phyloP scores from a whole-genome alignment of 306 rosid species.

The Sesbania bispinosa region DNA sequence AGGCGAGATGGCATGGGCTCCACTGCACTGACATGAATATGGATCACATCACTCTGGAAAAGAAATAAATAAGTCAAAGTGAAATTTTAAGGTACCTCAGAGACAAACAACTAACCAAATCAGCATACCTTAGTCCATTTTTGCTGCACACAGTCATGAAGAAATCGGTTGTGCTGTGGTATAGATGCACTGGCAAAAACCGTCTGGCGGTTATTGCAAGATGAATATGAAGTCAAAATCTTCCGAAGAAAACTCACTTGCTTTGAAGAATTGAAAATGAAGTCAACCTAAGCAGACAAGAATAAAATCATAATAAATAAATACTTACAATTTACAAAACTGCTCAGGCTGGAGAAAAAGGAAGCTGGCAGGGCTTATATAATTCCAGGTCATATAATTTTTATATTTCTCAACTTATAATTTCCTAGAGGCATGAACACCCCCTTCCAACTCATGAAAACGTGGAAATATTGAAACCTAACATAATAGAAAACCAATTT shows the following conservation, averaged over 20 bases:
- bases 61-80: constrained; percentile 19
- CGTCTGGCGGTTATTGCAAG: constrained; percentile 73
- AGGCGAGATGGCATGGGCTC: constrained; percentile 87
- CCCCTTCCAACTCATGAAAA: neutral
- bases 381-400: constrained; percentile 3
- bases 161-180: constrained; percentile 83
- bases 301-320: constrained; percentile 3
- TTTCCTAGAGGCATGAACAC: neutral
- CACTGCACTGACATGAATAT: constrained; percentile 73
- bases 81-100: constrained; percentile 7
- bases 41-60: constrained; percentile 76
- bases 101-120: constrained; percentile 30
- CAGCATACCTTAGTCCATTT: constrained; percentile 87
- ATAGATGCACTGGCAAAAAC: constrained; percentile 96
- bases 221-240: constrained; percentile 79
- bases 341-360: constrained; percentile 7
- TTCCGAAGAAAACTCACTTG: constrained; percentile 79
- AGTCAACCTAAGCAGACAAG: constrained; percentile 70
- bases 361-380: neutral
- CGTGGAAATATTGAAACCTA: constrained; percentile 8
- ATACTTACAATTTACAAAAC: neutral
- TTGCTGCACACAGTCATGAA: constrained; percentile 85
- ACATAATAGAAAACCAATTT: neutral
- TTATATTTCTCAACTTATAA: constrained; percentile 1
- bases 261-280: constrained; percentile 81